These are phyloP conservation scores for Lachnellula subtilissima DNA, from an alignment of 2,329 filamentous ascomycete species.

Conservation along the genomic window DNA sequence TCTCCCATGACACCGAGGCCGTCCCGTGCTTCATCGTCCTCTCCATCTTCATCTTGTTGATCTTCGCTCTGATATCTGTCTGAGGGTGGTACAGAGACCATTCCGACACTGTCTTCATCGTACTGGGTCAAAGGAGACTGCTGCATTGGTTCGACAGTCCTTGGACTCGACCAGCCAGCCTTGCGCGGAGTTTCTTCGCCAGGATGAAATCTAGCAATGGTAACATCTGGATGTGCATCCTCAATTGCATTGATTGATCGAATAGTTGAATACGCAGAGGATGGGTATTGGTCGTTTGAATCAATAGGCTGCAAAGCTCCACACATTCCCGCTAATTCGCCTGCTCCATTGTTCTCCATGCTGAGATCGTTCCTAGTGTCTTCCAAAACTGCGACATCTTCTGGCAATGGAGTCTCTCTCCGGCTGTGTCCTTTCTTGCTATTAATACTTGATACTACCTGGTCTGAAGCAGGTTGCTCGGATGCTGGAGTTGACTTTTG, in stretches of 20 bases:
- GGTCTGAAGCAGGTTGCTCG: slow-evolving; percentile 5
- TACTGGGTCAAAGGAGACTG: background rate
- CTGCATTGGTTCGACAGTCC: slow-evolving; percentile 11
- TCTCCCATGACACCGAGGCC: slow-evolving; percentile 36
- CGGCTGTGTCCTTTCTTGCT: slow-evolving; percentile 22
- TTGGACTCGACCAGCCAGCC: slow-evolving; percentile 27
- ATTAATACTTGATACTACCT: slow-evolving; percentile 6
- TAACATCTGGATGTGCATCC: slow-evolving; percentile 17
- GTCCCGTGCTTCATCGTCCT: slow-evolving; percentile 32
- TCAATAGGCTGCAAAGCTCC: slow-evolving; percentile 7
- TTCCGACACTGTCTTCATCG: background rate
- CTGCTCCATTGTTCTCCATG: background rate
- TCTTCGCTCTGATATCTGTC: background rate
- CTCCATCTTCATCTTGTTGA: slow-evolving; percentile 1
- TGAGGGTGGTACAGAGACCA: background rate
- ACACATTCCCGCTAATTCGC: background rate
- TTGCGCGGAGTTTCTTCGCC: slow-evolving; percentile 22
- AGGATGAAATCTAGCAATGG: slow-evolving; percentile 25
- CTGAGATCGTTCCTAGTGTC: slow-evolving; percentile 12
- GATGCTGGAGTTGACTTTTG: slow-evolving; percentile 16
- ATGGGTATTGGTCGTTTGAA: slow-evolving; percentile 3
- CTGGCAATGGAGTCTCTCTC: slow-evolving; percentile 14
- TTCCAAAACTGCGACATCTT: slow-evolving; percentile 14
- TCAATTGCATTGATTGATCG: slow-evolving; percentile 16
- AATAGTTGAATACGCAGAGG: slow-evolving; percentile 20